Evolutionary conservation across 345 rosid genomes (phyloP).

Genomic region (Salix viminalis): DNA sequence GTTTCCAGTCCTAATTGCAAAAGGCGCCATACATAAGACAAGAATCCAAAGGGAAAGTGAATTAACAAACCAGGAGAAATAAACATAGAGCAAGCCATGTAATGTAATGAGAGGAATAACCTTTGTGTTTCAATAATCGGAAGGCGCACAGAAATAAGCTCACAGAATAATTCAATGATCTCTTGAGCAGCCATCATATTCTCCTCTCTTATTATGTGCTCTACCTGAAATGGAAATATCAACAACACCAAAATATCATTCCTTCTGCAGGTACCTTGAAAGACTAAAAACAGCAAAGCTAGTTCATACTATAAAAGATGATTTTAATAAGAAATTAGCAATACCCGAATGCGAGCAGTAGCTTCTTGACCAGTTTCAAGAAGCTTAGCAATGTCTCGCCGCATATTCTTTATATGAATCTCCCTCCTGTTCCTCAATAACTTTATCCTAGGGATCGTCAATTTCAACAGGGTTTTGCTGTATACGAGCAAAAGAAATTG

Average conservation of each 20-base stretch:
- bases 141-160: conserved; percentile 86
- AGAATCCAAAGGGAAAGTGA: background rate
- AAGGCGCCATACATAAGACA: background rate
- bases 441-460: conserved; percentile 78
- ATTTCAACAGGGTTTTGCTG: conserved; percentile 88
- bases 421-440: conserved; percentile 86
- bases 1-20: background rate
- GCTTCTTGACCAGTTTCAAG: conserved; percentile 99
- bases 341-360: conserved; percentile 93
- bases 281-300: background rate
- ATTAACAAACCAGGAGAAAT: background rate
- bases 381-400: conserved; percentile 86
- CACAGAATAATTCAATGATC: conserved; percentile 80
- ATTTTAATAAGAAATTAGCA: background rate
- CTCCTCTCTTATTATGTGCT: conserved; percentile 92
- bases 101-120: conserved; percentile 26
- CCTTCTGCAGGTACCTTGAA: background rate
- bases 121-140: conserved; percentile 90
- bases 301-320: background rate
- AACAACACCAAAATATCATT: background rate
- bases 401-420: conserved; percentile 89
- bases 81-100: conserved; percentile 3
- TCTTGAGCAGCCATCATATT: conserved; percentile 99
- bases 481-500: background rate
- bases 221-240: conserved; percentile 51